Evolutionary conservation across 148 eudicot genomes (phyloP), one percentile per base, ranked within the genome.

Genomic region (Cornus kousa): DNA sequence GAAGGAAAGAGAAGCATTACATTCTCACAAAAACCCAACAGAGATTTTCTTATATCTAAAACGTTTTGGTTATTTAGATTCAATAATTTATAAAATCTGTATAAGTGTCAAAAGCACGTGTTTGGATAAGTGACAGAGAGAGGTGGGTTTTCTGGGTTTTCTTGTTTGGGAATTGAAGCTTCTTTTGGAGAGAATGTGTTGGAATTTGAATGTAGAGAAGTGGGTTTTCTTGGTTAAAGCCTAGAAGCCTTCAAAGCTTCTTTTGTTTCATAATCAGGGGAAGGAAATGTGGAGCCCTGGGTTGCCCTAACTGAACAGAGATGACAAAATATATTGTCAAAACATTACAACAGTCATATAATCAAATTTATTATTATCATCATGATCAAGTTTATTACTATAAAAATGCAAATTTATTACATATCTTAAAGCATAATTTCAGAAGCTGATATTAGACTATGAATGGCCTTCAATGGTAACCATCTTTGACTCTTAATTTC

Each of bases 191-290:
- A 85, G 35, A 85, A 85, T 60, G 69, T 74, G 65, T 31, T 78
- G 55, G 87, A 81, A 7, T 78, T 80, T 67, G 84, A 85, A 71
- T 69, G n/a, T 5, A 84, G 79, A 81, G 87, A 81, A 84, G 84
- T 11, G 39, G 24, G 24, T 37, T 22, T 14, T 71, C 13, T 78
- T 79, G 32, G 59, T 43, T 62, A 39, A 24, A 9, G 22, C 22
- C 9, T 43, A 1, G 16, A 6, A 37, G 16, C 62, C 50, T 76
- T 60, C 43, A 81, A 81, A 77, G 83, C 72, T 77, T 81, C 33
- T 55, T 23, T 70, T 65, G 77, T 33, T 28, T 33, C 13, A 73
- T 55, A 8, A n/a, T 16, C 72, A 37, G 80, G 77, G 35, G 59
- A 22, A 65, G 48, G 68, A 71, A 13, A 32, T 22, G 22, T 62